phyloP scores from a whole-genome alignment of 2,329 filamentous ascomycete species.

The Phaeomoniella chlamydospora region DNA sequence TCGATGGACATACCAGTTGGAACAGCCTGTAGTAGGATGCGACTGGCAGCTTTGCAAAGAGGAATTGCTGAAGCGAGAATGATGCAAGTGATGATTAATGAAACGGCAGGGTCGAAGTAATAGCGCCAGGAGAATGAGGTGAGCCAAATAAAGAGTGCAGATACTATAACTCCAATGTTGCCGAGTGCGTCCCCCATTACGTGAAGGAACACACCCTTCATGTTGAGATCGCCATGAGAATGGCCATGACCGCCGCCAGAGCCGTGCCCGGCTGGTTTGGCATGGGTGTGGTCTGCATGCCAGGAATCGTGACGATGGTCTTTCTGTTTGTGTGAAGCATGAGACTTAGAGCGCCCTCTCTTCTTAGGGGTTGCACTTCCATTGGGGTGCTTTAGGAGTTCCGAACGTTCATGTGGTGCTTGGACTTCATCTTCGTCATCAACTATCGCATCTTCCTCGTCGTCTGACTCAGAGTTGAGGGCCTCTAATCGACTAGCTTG shows the following conservation, averaged over 20 bases:
- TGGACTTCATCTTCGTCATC: slow-evolving; percentile 13
- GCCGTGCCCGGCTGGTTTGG: slow-evolving; percentile 47
- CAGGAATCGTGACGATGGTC: slow-evolving; percentile 19
- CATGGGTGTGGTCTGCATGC: slow-evolving; percentile 69
- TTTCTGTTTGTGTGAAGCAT: slow-evolving; percentile 8
- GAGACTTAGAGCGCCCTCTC: neutral
- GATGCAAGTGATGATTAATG: slow-evolving; percentile 77
- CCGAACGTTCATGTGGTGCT: slow-evolving; percentile 15
- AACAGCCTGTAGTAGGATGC: slow-evolving; percentile 87
- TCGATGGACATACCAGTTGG: slow-evolving; percentile 77
- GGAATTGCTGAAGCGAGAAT: slow-evolving; percentile 40
- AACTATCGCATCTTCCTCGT: slow-evolving; percentile 17
- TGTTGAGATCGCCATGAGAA: slow-evolving; percentile 80
- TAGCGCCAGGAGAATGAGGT: slow-evolving; percentile 66
- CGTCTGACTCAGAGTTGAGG: slow-evolving; percentile 34
- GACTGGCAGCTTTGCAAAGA: slow-evolving; percentile 37
- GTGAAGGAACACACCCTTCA: slow-evolving; percentile 61
- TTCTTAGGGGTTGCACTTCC: slow-evolving; percentile 4
- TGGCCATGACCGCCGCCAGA: slow-evolving; percentile 51
- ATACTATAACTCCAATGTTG: slow-evolving; percentile 35
- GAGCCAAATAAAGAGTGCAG: slow-evolving; percentile 81
- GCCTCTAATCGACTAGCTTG: slow-evolving; percentile 46
- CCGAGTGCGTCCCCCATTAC: slow-evolving; percentile 36
- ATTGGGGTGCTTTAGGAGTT: slow-evolving; percentile 8
- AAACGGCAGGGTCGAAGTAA: slow-evolving; percentile 86